Conservation (phyloP, 345 rosid species). For the Murraya koenigii region DNA sequence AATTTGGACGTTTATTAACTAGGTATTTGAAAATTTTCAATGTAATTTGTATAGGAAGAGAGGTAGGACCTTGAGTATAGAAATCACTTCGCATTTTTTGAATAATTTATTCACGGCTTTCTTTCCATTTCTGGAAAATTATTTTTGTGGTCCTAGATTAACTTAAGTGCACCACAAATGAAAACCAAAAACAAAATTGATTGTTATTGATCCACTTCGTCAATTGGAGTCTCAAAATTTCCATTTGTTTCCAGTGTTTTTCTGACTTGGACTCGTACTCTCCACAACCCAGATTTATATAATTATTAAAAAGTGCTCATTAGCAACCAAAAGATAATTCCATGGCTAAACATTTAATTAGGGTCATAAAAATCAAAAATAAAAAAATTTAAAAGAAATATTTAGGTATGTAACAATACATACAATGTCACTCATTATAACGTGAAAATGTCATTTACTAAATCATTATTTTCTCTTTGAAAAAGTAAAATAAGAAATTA, state of each 20-base stretch:
- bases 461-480: too few relatives aligned
- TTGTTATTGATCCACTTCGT: neutral
- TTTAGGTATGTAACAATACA: neutral
- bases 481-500: neutral
- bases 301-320: neutral
- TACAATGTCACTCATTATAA: too few relatives aligned
- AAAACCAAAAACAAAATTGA: neutral
- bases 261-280: neutral
- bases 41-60: too few relatives aligned
- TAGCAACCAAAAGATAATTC: neutral
- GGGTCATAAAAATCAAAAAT: neutral
- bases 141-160: slow-evolving; percentile 13
- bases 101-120: neutral
- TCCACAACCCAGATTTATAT: neutral
- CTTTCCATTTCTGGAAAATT: neutral
- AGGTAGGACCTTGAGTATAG: too few relatives aligned
- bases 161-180: neutral
- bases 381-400: too few relatives aligned
- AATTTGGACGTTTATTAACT: too few relatives aligned
- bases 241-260: neutral
- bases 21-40: too few relatives aligned
- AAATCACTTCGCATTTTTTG: neutral
- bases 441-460: too few relatives aligned
- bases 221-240: slow-evolving; percentile 10
- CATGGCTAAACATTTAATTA: neutral